Conservation (phyloP, 1,139 yeast species). For the Nadsonia starkeyi-henricii region DNA sequence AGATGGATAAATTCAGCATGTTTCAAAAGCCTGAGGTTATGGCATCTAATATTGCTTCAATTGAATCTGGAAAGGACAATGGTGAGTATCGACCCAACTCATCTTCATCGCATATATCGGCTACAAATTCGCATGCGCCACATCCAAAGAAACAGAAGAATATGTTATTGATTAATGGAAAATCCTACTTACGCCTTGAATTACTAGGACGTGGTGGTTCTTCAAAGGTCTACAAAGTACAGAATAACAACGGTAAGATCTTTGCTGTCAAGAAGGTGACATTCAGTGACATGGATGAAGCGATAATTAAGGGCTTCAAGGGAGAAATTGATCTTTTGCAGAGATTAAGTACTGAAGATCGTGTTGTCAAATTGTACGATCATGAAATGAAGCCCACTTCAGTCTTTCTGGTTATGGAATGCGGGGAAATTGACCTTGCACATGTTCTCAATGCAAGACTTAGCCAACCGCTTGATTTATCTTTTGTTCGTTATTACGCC, state of each 20-base stretch:
- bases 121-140: no score
- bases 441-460: constrained; percentile 55
- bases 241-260: constrained; percentile 35
- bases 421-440: constrained; percentile 87
- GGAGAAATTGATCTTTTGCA: constrained; percentile 75
- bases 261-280: constrained; percentile 77
- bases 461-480: constrained; percentile 46
- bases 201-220: constrained; percentile 87
- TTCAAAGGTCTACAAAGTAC: constrained; percentile 79
- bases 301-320: constrained; percentile 63
- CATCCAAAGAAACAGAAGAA: constrained; percentile 14
- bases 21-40: background rate
- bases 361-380: constrained; percentile 73
- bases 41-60: background rate
- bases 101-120: no score
- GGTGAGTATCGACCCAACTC: no score
- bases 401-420: constrained; percentile 76
- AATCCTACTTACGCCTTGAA: constrained; percentile 60
- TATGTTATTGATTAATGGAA: constrained; percentile 36
- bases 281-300: constrained; percentile 56
- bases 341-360: constrained; percentile 42
- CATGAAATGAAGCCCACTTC: constrained; percentile 53
- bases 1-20: background rate
- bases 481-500: constrained; percentile 71
- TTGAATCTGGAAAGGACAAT: no score